Conservation (phyloP, 2,329 filamentous ascomycete species). For the Ophiostoma angusticollis region DNA sequence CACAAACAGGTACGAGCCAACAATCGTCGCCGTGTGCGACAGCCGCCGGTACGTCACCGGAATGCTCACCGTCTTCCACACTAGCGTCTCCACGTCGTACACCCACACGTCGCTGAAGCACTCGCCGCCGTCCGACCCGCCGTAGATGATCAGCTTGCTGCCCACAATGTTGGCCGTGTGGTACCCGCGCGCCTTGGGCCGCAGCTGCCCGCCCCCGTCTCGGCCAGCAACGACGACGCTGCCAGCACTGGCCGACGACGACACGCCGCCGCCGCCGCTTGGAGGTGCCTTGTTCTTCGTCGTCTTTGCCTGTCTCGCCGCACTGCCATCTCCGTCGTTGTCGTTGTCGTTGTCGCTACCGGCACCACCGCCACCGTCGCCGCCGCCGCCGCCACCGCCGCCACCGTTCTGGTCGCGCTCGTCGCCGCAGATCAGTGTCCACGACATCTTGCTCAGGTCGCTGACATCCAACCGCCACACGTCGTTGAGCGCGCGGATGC, state of each 20-base stretch:
- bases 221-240: not conserved
- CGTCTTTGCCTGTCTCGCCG: too few species aligned
- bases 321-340: too few species aligned
- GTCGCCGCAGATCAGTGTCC: constrained; percentile 45
- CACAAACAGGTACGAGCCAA: constrained; percentile 58
- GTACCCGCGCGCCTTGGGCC: constrained; percentile 54
- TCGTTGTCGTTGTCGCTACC: not conserved
- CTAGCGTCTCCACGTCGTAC: constrained; percentile 50
- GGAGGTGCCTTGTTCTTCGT: too few species aligned
- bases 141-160: constrained; percentile 58
- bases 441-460: constrained; percentile 54
- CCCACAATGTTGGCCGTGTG: constrained; percentile 64
- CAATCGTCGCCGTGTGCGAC: constrained; percentile 55
- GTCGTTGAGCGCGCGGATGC: constrained; percentile 56
- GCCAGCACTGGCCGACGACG: not conserved
- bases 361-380: not conserved
- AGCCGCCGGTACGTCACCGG: constrained; percentile 50
- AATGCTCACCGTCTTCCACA: constrained; percentile 48
- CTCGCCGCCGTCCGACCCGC: constrained; percentile 56
- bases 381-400: not conserved
- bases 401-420: constrained; percentile 18
- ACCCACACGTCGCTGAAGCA: constrained; percentile 65
- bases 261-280: not conserved
- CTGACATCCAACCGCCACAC: constrained; percentile 60
- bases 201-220: constrained; percentile 12